These are phyloP conservation scores for Trametes sanguinea DNA, from an alignment of 768 basidiomycete genomes.

Conservation along the genomic window DNA sequence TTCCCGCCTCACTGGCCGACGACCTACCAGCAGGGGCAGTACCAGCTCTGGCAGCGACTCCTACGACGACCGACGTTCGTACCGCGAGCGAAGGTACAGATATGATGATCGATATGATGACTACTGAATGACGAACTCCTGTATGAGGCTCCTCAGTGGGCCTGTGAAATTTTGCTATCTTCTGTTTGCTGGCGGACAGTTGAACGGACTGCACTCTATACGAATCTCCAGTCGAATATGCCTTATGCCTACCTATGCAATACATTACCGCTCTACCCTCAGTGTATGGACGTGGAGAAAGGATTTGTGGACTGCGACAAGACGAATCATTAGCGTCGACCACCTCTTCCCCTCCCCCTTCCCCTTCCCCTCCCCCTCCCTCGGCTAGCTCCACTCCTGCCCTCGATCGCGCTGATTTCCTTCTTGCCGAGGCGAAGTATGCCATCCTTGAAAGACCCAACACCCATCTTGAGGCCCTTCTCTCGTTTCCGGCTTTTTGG, in stretches of 20 bases:
- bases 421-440: slow-evolving; percentile 61
- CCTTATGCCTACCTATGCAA: slow-evolving; percentile 4
- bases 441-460: slow-evolving; percentile 75
- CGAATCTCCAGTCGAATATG: not conserved
- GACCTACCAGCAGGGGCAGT: slow-evolving; percentile 10
- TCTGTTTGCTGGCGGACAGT: slow-evolving; percentile 8
- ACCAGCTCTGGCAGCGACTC: slow-evolving; percentile 8
- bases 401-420: slow-evolving; percentile 52
- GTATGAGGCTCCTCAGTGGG: not conserved
- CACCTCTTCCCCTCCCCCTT: slow-evolving; percentile 30
- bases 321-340: slow-evolving; percentile 11
- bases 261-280: not conserved
- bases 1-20: not conserved
- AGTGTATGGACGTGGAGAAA: not conserved
- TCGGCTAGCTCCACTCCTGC: slow-evolving; percentile 12
- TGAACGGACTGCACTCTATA: not conserved
- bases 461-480: slow-evolving; percentile 74
- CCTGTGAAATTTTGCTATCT: not conserved
- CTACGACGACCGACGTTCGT: slow-evolving; percentile 2
- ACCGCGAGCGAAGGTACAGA: slow-evolving; percentile 7
- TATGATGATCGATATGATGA: slow-evolving; percentile 6
- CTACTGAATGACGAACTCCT: not conserved
- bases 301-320: not conserved
- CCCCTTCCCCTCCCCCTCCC: slow-evolving; percentile 27
- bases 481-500: slow-evolving; percentile 48